Evolutionary conservation across 2,329 filamentous ascomycete genomes (phyloP).

Genomic region (Colletotrichum tropicicola): DNA sequence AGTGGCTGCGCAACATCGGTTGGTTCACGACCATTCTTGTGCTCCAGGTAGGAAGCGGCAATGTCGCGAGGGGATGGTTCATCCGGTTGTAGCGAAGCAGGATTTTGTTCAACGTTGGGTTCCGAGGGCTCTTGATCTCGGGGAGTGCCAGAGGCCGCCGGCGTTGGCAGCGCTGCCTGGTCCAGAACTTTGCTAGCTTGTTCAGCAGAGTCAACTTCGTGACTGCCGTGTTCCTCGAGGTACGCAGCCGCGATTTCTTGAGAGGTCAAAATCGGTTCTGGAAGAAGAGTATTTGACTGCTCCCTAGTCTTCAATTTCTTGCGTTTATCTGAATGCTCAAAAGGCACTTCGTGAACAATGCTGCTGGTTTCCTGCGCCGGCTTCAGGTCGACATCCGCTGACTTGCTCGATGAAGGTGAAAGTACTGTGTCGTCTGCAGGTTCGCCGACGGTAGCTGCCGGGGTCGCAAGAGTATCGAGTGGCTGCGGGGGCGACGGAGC

Average conservation of each 20-base stretch:
- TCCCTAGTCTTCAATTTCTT: conserved; percentile 45
- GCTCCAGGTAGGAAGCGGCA: conserved; percentile 35
- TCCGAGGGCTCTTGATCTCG: too few relatives aligned
- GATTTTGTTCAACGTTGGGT: too few relatives aligned
- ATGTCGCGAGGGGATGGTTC: conserved; percentile 35
- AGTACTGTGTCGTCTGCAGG: too few relatives aligned
- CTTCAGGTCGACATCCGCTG: conserved; percentile 38
- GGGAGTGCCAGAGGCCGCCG: too few relatives aligned
- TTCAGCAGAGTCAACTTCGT: too few relatives aligned
- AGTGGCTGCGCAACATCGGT: background rate
- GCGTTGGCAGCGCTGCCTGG: too few relatives aligned
- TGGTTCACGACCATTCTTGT: background rate
- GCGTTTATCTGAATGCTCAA: conserved; percentile 43
- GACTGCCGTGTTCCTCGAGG: conserved; percentile 12
- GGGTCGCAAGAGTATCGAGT: background rate
- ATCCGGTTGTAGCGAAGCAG: too few relatives aligned
- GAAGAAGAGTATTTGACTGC: conserved; percentile 35
- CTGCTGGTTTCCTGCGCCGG: conserved; percentile 44
- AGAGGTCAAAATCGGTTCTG: conserved; percentile 37
- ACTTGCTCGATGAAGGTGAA: too few relatives aligned
- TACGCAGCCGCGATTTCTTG: conserved; percentile 34
- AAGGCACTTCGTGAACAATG: conserved; percentile 47
- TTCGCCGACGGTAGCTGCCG: too few relatives aligned
- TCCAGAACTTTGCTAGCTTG: too few relatives aligned
- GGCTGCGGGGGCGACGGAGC: conserved; percentile 4